phyloP scores from a whole-genome alignment of 2,329 filamentous ascomycete species.

The Stagonosporopsis tanaceti region DNA sequence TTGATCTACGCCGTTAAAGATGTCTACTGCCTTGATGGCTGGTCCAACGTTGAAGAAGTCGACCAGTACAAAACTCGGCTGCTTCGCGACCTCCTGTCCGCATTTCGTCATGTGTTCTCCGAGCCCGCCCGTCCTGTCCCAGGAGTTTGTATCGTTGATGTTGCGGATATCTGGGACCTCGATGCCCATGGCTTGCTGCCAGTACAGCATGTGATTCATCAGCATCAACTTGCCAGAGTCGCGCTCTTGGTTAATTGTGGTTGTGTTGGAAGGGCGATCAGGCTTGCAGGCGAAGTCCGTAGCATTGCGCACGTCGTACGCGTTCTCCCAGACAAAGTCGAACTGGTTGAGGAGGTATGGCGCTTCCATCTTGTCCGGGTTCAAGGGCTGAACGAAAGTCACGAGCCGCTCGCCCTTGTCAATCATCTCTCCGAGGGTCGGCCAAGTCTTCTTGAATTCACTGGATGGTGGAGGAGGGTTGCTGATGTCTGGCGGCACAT shows the following conservation, averaged over 20 bases:
- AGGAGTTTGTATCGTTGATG: conserved; percentile 70
- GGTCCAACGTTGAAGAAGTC: conserved; percentile 80
- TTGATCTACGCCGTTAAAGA: conserved; percentile 65
- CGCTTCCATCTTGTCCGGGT: conserved; percentile 44
- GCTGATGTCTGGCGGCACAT: conserved; percentile 60
- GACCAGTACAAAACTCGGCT: conserved; percentile 75
- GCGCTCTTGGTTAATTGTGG: conserved; percentile 54
- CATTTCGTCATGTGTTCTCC: conserved; percentile 45
- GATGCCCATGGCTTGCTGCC: conserved; percentile 52
- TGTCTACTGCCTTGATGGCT: conserved; percentile 71
- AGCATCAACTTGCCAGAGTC: conserved; percentile 69
- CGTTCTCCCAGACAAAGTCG: conserved; percentile 73
- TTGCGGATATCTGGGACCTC: conserved; percentile 51
- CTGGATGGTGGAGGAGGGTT: conserved; percentile 57
- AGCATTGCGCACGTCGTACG: conserved; percentile 68
- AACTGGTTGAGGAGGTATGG: conserved; percentile 70
- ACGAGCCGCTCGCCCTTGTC: conserved; percentile 68
- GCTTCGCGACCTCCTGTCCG: conserved; percentile 65
- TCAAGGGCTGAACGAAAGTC: conserved; percentile 68
- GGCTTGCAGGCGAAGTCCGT: conserved; percentile 74
- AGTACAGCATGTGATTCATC: conserved; percentile 80
- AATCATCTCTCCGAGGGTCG: conserved; percentile 74
- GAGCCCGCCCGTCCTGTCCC: conserved; percentile 63
- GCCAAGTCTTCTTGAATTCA: conserved; percentile 63
- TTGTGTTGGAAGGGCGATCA: conserved; percentile 66